A percentile compares a stretch with the other conserved stretches of the same genome.
Conservation (phyloP, 2,329 filamentous ascomycete species). For the Calonectria hongkongensis region DNA sequence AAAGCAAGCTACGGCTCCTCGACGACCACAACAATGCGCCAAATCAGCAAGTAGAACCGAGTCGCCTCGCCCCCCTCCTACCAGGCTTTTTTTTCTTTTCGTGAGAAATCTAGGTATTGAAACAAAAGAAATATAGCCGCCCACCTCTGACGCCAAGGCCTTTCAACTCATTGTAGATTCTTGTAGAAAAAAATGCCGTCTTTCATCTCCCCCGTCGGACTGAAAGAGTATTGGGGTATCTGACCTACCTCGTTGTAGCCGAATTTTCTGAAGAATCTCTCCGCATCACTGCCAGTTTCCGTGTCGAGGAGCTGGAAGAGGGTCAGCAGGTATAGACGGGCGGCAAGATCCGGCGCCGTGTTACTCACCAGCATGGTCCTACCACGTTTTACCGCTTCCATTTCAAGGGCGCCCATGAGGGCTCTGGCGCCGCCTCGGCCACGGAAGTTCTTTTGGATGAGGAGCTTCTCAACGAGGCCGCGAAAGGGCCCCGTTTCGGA, state of each 20-base stretch:
- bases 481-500: conserved; percentile 75
- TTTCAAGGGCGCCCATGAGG: conserved; percentile 73
- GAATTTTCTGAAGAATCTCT: conserved; percentile 72
- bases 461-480: conserved; percentile 73
- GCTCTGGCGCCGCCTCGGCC: conserved; percentile 70
- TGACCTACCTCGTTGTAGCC: conserved; percentile 74
- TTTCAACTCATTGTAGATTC: conserved; percentile 61
- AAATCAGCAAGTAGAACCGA: conserved; percentile 52
- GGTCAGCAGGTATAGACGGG: conserved; percentile 17
- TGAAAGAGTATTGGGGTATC: conserved; percentile 72
- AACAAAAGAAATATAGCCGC: conserved; percentile 18
- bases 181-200: conserved; percentile 77
- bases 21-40: conserved; percentile 41
- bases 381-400: conserved; percentile 68
- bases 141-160: neutral
- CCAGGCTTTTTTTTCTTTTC: conserved; percentile 31
- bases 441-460: conserved; percentile 72
- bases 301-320: conserved; percentile 69
- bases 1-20: conserved; percentile 49
- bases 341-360: neutral
- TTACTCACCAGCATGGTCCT: conserved; percentile 72
- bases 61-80: conserved; percentile 52
- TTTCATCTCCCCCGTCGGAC: conserved; percentile 68
- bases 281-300: conserved; percentile 70
- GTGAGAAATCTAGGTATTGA: conserved; percentile 45